Base-by-base conservation (phyloP, 306 rosid genomes). In the Benincasa hispida region DNA sequence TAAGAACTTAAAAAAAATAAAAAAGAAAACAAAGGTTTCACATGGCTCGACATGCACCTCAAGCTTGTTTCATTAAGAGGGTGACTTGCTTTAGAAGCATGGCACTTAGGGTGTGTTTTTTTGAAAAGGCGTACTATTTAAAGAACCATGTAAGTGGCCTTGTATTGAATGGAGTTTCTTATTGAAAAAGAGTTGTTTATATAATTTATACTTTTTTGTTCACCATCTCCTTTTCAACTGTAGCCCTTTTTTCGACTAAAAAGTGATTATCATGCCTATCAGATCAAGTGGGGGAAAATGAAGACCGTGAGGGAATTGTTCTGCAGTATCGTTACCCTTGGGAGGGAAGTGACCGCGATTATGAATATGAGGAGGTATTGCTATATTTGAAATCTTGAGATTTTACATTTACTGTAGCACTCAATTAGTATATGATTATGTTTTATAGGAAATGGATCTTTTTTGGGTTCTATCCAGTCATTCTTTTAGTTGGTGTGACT, bases 341-440 rank as follows among this genome's bases (percentile, higher is more conserved):
- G 99, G 99, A 90, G 78, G 97, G 96, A 72, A 94, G 89, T 37
- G 97, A 89, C 57, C 91, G 96, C 15, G 92, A 92, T 80, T 94
- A 94, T 87, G 77, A 79, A 63, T 94, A 94, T 11, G 99, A 91
- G 78, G 99, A 94, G 96, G 99, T 93, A 75, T 28, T 50, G 41
- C 35, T 72, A 72, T 72, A 65, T 35, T 24, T 53, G 9, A 18
- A 37, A 34, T 69, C 24, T 15, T 39, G 70, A 58, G 35, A 27
- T 76, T 25, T 39, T 75, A 22, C 59, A 12, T 17, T 13, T 48
- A 28, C 22, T 74, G 2, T 19, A 11, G n/a, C 13, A 2, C 21
- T 34, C 17, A 32, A 56, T 74, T 11, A 6, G 34, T 13, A 10
- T 54, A 57, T 22, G 37, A 18, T 42, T 39, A 32, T 25, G 56